Evolutionary conservation across 2,329 filamentous ascomycete species (phyloP).

Genomic region (Colletotrichum phormii): DNA sequence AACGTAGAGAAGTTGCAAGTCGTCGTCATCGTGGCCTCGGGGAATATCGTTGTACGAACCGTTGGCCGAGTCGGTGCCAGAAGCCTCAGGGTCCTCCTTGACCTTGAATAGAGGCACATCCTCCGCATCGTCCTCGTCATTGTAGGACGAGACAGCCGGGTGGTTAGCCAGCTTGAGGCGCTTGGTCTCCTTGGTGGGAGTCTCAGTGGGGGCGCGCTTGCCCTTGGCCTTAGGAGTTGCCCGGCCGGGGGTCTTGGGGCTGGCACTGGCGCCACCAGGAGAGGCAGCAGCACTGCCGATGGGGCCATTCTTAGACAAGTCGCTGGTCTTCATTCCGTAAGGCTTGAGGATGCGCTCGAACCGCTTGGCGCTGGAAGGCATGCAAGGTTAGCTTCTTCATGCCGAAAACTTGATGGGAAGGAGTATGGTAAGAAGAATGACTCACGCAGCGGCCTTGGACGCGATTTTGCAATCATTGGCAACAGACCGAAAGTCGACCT

Average conservation of each 20-base stretch:
- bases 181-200: constrained; percentile 30
- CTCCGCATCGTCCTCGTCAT: constrained; percentile 11
- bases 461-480: constrained; percentile 72
- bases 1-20: constrained; percentile 35
- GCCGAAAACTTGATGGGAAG: neutral
- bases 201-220: constrained; percentile 14
- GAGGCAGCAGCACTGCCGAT: constrained; percentile 22
- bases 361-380: constrained; percentile 67
- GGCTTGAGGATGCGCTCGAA: constrained; percentile 75
- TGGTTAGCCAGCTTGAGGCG: constrained; percentile 28
- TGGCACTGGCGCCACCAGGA: constrained; percentile 22
- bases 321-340: constrained; percentile 56
- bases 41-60: constrained; percentile 29
- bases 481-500: constrained; percentile 77
- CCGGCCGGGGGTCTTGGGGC: constrained; percentile 39
- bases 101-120: constrained; percentile 18
- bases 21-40: constrained; percentile 29
- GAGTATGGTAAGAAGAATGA: constrained; percentile 36
- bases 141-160: constrained; percentile 25
- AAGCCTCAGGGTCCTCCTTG: constrained; percentile 14
- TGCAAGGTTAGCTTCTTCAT: neutral
- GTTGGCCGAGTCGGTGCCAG: neutral
- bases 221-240: constrained; percentile 40
- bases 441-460: constrained; percentile 77
- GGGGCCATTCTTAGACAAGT: constrained; percentile 34